phyloP scores from a whole-genome alignment of 2,329 filamentous ascomycete species.

The Sporothrix humicola region DNA sequence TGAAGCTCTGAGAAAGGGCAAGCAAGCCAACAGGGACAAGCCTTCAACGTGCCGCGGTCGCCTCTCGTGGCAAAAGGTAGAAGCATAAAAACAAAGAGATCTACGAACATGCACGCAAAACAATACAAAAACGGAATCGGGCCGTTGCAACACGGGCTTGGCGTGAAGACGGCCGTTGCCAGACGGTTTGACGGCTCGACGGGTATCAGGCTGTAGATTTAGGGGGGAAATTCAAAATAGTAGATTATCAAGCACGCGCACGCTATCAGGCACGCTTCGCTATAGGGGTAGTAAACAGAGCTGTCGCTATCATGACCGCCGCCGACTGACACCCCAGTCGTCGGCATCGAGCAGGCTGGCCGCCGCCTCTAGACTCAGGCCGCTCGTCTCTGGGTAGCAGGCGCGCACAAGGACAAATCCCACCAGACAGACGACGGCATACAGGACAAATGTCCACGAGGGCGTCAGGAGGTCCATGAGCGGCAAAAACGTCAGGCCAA shows the following conservation, averaged over 20 bases:
- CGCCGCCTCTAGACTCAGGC: conserved; percentile 80
- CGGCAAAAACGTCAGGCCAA: conserved; percentile 86
- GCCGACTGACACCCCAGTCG: conserved; percentile 70
- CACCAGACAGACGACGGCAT: conserved; percentile 70
- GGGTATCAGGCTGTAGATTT: no score
- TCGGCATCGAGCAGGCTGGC: conserved; percentile 71
- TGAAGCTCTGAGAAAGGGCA: neutral
- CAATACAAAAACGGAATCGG: neutral
- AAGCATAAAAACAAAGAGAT: neutral
- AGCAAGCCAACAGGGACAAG: neutral
- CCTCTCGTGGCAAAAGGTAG: neutral
- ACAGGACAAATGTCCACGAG: conserved; percentile 79
- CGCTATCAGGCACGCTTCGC: neutral
- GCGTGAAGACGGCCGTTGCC: neutral
- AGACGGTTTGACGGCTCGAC: neutral
- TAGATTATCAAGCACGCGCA: neutral
- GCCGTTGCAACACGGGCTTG: conserved; percentile 22
- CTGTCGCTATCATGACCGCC: neutral
- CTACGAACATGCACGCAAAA: neutral
- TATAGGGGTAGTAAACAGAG: neutral
- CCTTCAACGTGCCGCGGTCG: neutral
- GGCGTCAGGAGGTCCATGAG: conserved; percentile 80
- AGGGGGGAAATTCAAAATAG: neutral
- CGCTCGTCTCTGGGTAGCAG: conserved; percentile 87
- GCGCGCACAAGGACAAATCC: conserved; percentile 73